Percentiles rank a stretch among this genome's conserved stretches.
Conservation (phyloP, 805 yeast species). For the Cyberlindnera samutprakarnensis region DNA sequence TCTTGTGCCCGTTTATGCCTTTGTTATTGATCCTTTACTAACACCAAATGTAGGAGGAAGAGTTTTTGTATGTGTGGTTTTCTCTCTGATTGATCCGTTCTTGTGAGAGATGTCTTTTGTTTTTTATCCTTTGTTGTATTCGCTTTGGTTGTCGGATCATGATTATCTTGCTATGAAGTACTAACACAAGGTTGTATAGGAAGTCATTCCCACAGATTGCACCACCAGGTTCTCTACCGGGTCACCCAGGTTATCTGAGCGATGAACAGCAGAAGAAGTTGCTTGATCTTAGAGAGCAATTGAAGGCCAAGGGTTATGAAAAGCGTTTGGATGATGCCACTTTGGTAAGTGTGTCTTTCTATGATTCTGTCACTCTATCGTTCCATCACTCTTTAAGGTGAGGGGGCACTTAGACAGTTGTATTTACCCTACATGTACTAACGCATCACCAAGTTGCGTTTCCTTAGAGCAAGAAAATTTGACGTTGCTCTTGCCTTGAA, state of each 20-base stretch:
- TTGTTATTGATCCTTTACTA: conserved; percentile 3
- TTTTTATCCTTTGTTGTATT: not conserved
- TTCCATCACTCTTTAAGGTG: too few species aligned
- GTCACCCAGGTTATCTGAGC: conserved; percentile 76
- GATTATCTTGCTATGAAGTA: not conserved
- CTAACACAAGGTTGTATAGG: conserved; percentile 8
- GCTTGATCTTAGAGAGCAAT: conserved; percentile 46
- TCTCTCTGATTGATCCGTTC: too few species aligned
- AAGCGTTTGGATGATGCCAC: conserved; percentile 84
- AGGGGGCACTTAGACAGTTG: too few species aligned
- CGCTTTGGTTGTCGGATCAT: too few species aligned
- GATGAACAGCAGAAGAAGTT: conserved; percentile 58
- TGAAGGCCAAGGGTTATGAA: conserved; percentile 60
- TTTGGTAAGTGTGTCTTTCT: conserved; percentile 2
- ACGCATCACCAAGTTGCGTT: conserved; percentile 40
- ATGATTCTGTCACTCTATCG: too few species aligned
- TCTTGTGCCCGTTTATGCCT: too few species aligned
- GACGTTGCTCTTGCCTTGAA: conserved; percentile 69
- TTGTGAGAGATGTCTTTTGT: too few species aligned
- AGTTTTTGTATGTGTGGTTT: conserved; percentile 14
- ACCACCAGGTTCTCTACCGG: conserved; percentile 58
- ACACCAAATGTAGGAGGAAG: conserved; percentile 8
- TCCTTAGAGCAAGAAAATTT: conserved; percentile 92
- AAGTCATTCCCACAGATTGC: conserved; percentile 63
- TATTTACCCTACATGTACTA: too few species aligned